Base-by-base conservation (phyloP, 257 asterid species). In the Lantana camara region DNA sequence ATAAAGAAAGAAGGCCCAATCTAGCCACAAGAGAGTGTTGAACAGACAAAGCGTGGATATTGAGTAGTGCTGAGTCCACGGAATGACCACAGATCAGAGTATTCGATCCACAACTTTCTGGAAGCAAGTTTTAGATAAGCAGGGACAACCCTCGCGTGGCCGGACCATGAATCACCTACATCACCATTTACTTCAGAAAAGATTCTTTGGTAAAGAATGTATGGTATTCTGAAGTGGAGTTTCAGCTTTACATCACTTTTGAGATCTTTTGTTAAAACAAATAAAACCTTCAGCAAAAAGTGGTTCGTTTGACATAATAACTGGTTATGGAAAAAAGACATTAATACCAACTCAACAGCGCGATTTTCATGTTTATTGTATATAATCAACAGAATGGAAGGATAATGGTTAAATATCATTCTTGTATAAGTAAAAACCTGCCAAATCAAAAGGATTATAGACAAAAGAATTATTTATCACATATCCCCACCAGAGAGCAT, bases 71-170 rank as follows among this genome's bases (percentile, higher is more conserved):
- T 46, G 37, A 30, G 14, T 37, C 27, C 49, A 45, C 37, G 20
- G 54, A 49, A 59, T 57, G 52, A 42, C 51, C 37, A 27, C 20
- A 62, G 10, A 56, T n/a, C 50, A 62, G 34, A 62, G 12, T 27
- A 5, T 4, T 7, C 7, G 5, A 4, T 35, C 12, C 34, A 24
- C 37, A 51, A 56, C 22, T 51, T 19, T 51, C 19, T 32, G 30
- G 37, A 69, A 15, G 12, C 14, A 52, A 22, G 34, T 48, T 35
- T 17, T 34, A 37, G 15, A 8, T 16, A 22, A 22, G 27, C 30
- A n/a, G n/a, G n/a, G n/a, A n/a, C 1, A 47, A 48, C 27, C 5
- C 27, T 44, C 42, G 4, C n/a, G n/a, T n/a, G n/a, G n/a, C n/a
- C n/a, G 45, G 65, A 34, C 10, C 16, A 9, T 46, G 22, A 13